A percentile compares a stretch with the other conserved stretches of the same genome.
Evolutionary conservation across 192 early-diverging fungal genomes (phyloP).

Genomic region (Gryganskiella cystojenkinii): DNA sequence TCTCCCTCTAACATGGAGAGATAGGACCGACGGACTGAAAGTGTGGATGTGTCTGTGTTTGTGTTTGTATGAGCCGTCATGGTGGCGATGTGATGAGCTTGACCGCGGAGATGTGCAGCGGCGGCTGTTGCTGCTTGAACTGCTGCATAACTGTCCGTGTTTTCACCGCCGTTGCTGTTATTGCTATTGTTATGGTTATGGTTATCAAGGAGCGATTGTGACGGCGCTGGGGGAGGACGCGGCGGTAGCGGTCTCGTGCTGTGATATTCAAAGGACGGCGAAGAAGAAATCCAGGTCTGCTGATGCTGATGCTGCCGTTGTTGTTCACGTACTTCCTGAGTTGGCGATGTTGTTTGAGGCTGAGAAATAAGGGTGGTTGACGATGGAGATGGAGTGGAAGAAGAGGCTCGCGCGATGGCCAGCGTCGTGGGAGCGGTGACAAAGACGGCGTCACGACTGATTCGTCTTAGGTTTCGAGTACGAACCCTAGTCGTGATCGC

Average conservation of each 20-base stretch:
- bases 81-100: neutral
- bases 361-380: neutral
- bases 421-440: neutral
- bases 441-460: conserved; percentile 30
- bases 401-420: neutral
- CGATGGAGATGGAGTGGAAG: neutral
- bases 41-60: no score
- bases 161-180: neutral
- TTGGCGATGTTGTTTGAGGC: neutral
- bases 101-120: neutral
- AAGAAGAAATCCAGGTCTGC: neutral
- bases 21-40: no score
- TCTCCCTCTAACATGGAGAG: neutral
- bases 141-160: neutral
- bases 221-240: no score
- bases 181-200: neutral
- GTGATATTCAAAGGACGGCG: neutral
- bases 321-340: neutral
- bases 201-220: no score
- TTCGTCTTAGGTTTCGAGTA: conserved; percentile 16
- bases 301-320: neutral
- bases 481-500: conserved; percentile 1
- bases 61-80: no score
- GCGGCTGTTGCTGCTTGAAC: neutral
- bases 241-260: no score